A percentile compares a stretch with the other conserved stretches of the same genome.
These are phyloP conservation scores for Pichia sp. DNA, from an alignment of 1,139 yeast genomes.

Conservation along the genomic window DNA sequence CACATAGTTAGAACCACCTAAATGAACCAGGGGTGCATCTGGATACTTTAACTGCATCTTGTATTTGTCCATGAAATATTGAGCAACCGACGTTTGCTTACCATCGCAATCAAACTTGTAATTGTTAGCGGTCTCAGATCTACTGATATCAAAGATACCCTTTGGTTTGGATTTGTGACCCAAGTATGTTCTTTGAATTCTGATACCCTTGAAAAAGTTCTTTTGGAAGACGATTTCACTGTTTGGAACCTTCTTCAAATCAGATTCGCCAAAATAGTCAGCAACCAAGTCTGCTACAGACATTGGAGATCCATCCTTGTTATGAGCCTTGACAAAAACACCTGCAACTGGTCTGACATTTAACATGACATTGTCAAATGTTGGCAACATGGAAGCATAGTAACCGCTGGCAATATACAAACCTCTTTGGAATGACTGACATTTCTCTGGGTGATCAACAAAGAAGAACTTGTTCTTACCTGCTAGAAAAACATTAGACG, in stretches of 20 bases:
- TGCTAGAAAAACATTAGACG: constrained; percentile 21
- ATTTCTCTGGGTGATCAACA: constrained; percentile 20
- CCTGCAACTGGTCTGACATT: constrained; percentile 20
- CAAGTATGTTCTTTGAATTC: constrained; percentile 18
- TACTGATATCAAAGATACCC: constrained; percentile 17
- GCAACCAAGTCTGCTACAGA: constrained; percentile 19
- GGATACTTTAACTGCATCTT: constrained; percentile 18
- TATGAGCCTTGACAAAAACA: constrained; percentile 19
- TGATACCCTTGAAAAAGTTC: constrained; percentile 18
- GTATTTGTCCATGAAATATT: constrained; percentile 14
- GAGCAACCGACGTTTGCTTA: constrained; percentile 16
- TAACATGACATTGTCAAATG: constrained; percentile 19
- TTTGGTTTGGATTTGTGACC: constrained; percentile 19
- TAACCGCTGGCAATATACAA: constrained; percentile 18
- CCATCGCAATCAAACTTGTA: constrained; percentile 19
- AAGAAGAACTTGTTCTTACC: constrained; percentile 27
- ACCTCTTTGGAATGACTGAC: constrained; percentile 20
- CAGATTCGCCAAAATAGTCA: constrained; percentile 17
- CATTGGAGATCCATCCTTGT: constrained; percentile 20
- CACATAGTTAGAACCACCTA: constrained; percentile 20
- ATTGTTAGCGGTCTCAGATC: constrained; percentile 14
- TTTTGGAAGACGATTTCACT: constrained; percentile 12
- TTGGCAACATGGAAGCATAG: constrained; percentile 19
- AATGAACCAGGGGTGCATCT: constrained; percentile 17
- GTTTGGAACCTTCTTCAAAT: constrained; percentile 12